Evolutionary conservation across 192 early-diverging fungal species (phyloP).

Genomic region (Coemansia sp.): DNA sequence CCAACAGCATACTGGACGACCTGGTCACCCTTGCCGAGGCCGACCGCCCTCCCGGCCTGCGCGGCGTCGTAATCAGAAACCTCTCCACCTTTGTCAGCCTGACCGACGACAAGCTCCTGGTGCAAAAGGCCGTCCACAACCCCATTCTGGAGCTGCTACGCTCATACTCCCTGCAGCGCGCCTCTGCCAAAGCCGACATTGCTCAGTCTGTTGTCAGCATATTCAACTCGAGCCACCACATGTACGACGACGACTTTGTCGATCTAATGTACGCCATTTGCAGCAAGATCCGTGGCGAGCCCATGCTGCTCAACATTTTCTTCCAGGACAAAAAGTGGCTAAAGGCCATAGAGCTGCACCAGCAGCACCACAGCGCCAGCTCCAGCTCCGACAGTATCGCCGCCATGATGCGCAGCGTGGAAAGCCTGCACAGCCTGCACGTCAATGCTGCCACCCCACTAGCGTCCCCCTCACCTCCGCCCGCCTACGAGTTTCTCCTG

Average conservation of each 20-base stretch:
- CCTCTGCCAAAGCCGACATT: neutral
- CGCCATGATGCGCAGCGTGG: constrained; percentile 53
- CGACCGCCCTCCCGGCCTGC: constrained; percentile 75
- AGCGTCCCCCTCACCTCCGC: no score
- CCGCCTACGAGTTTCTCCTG: constrained; percentile 71
- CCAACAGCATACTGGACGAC: constrained; percentile 72
- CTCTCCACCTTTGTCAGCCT: constrained; percentile 77
- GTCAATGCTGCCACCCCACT: constrained; percentile 3
- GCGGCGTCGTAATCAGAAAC: constrained; percentile 74
- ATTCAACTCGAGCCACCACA: constrained; percentile 12
- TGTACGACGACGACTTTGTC: constrained; percentile 40
- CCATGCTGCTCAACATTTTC: constrained; percentile 48
- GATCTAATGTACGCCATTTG: constrained; percentile 45
- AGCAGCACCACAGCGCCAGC: constrained; percentile 9
- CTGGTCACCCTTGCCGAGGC: constrained; percentile 72
- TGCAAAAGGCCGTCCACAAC: constrained; percentile 85
- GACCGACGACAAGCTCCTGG: constrained; percentile 82
- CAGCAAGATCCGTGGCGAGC: constrained; percentile 50
- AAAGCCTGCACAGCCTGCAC: constrained; percentile 26
- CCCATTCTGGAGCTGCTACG: constrained; percentile 75
- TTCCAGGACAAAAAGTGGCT: constrained; percentile 48
- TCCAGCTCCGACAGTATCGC: constrained; percentile 21
- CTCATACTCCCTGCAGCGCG: constrained; percentile 37
- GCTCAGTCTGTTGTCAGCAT: constrained; percentile 17
- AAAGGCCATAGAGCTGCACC: constrained; percentile 36